Evolutionary conservation across 345 rosid species (phyloP).

Genomic region (Eucalyptus polybractea): DNA sequence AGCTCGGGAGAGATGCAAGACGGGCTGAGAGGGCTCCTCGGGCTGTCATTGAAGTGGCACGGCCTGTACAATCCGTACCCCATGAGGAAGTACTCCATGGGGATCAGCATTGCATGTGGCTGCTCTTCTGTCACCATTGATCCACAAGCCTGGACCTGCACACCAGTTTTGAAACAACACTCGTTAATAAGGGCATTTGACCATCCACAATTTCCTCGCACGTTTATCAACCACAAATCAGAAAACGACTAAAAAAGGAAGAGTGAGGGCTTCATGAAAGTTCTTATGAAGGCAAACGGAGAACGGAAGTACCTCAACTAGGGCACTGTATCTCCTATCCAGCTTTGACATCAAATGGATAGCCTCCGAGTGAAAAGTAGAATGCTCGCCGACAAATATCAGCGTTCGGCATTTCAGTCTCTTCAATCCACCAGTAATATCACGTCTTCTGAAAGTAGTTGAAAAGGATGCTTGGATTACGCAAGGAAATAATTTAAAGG

Average conservation of each 20-base stretch:
- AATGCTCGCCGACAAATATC: conserved; percentile 78
- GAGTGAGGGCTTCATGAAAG: background rate
- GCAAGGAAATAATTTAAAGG: background rate
- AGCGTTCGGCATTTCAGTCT: conserved; percentile 79
- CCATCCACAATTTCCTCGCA: background rate
- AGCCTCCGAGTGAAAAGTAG: conserved; percentile 88
- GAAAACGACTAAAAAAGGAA: background rate
- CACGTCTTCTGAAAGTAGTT: conserved; percentile 56
- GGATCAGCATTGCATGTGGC: conserved; percentile 94
- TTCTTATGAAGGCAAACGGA: background rate
- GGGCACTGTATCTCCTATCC: conserved; percentile 81
- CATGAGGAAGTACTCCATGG: conserved; percentile 92
- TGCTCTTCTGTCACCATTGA: conserved; percentile 99
- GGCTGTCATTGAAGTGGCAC: conserved; percentile 52
- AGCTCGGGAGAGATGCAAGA: conserved; percentile 91
- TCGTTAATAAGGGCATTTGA: background rate
- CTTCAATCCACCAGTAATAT: conserved; percentile 60
- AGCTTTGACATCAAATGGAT: conserved; percentile 68
- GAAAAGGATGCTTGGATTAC: background rate
- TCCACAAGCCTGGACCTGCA: conserved; percentile 95
- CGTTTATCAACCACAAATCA: background rate
- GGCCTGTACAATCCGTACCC: conserved; percentile 84
- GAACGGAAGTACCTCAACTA: conserved; percentile 60
- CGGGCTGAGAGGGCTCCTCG: conserved; percentile 84
- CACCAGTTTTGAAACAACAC: background rate